Evolutionary conservation across 441 rosid genomes (phyloP).

Genomic region (Croton laevigatus): DNA sequence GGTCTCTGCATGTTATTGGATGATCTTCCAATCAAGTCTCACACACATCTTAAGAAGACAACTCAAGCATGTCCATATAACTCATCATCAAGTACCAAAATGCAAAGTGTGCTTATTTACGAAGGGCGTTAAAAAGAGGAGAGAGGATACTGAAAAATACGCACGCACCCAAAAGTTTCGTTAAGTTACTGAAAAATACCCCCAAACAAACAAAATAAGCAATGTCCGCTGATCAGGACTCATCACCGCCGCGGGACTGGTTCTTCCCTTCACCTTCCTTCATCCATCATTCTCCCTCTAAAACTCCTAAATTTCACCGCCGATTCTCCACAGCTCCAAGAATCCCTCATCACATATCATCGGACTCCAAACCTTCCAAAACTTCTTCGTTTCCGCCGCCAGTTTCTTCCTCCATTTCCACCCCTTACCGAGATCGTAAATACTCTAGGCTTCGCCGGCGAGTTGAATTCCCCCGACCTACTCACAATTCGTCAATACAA

Average conservation of each 20-base stretch:
- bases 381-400: slow-evolving; percentile 27
- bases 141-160: too few relatives aligned
- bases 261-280: slow-evolving; percentile 61
- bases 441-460: slow-evolving; percentile 36
- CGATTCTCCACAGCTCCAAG: slow-evolving; percentile 37
- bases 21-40: too few relatives aligned
- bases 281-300: slow-evolving; percentile 28
- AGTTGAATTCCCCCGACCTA: slow-evolving; percentile 23
- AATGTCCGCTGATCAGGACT: slow-evolving; percentile 42
- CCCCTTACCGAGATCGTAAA: slow-evolving; percentile 25
- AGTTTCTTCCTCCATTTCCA: slow-evolving; percentile 15
- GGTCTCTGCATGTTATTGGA: too few relatives aligned
- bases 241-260: slow-evolving; percentile 43
- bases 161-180: too few relatives aligned
- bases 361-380: slow-evolving; percentile 19
- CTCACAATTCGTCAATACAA: slow-evolving; percentile 13
- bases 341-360: slow-evolving; percentile 22
- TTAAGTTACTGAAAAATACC: too few relatives aligned
- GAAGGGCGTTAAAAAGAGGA: too few relatives aligned
- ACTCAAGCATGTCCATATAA: too few relatives aligned
- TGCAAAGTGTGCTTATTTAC: too few relatives aligned
- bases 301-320: slow-evolving; percentile 32
- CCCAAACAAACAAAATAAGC: too few relatives aligned
- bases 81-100: too few relatives aligned
- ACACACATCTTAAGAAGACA: too few relatives aligned